Conservation (phyloP, 2,329 filamentous ascomycete species). For the Cytospora schulzeri region DNA sequence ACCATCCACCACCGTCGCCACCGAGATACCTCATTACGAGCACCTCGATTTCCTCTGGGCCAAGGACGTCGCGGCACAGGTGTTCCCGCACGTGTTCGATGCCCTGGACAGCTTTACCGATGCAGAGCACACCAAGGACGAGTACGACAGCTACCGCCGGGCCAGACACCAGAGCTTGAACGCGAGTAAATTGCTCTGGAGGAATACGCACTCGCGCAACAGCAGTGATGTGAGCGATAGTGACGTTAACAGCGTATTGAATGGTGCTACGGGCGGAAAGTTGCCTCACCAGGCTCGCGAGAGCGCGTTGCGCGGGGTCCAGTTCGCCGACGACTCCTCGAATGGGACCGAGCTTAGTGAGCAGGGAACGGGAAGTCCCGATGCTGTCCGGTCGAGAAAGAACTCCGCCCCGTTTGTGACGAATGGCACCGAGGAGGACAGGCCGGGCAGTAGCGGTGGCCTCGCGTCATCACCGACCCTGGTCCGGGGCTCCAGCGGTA, state of each 20-base stretch:
- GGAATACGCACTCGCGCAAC: conserved; percentile 31
- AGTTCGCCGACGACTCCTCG: conserved; percentile 26
- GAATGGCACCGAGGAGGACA: conserved; percentile 19
- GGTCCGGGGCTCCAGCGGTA: conserved; percentile 38
- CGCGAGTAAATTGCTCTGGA: conserved; percentile 37
- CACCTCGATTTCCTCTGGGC: conserved; percentile 98
- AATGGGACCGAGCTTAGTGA: conserved; percentile 23
- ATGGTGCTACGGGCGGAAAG: conserved; percentile 15
- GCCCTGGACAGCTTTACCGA: conserved; percentile 74
- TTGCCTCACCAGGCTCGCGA: conserved; percentile 28
- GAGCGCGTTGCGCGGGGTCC: conserved; percentile 13
- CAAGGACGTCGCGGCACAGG: conserved; percentile 76
- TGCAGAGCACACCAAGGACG: conserved; percentile 59
- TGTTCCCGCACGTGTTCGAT: conserved; percentile 90
- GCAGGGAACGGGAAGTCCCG: conserved; percentile 9
- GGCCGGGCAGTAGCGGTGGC: conserved; percentile 7
- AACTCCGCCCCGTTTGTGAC: conserved; percentile 1
- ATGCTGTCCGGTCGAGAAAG: conserved; percentile 1
- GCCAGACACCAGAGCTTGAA: conserved; percentile 54
- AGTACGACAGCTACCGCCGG: conserved; percentile 60
- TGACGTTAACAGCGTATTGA: conserved; percentile 35
- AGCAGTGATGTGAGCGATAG: conserved; percentile 33
- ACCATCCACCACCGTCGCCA: conserved; percentile 80
- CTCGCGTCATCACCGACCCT: conserved; percentile 32
- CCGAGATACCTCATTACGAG: conserved; percentile 88